A percentile compares a stretch with the other conserved stretches of the same genome.
phyloP scores from a whole-genome alignment of 164 flowering plant genomes.

The Pachysandra terminalis region DNA sequence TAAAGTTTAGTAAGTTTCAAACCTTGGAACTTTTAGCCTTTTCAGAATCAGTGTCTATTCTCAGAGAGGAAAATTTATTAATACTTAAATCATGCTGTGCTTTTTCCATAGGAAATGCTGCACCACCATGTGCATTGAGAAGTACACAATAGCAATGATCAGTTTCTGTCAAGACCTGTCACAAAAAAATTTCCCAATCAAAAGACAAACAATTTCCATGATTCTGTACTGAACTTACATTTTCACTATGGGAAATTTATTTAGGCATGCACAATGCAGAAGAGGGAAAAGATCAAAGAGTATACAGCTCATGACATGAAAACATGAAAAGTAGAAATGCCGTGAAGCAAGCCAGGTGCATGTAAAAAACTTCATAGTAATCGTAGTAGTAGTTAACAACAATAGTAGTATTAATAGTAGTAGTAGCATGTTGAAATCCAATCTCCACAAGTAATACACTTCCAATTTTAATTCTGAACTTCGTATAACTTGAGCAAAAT shows the following conservation, averaged over 20 bases:
- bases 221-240: background rate
- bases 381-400: too few relatives aligned
- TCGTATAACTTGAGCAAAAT: too few relatives aligned
- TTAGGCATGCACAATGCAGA: background rate
- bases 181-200: background rate
- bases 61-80: slow-evolving; percentile 29
- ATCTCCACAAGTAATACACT: too few relatives aligned
- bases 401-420: too few relatives aligned
- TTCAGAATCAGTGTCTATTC: slow-evolving; percentile 31
- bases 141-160: slow-evolving; percentile 97
- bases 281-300: background rate
- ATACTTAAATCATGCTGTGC: slow-evolving; percentile 29
- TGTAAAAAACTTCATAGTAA: too few relatives aligned
- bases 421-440: too few relatives aligned
- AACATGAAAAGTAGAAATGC: background rate
- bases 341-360: background rate
- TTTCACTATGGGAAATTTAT: background rate
- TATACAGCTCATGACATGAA: too few relatives aligned
- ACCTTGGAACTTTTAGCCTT: slow-evolving; percentile 64
- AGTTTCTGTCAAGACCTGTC: slow-evolving; percentile 82
- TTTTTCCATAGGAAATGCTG: slow-evolving; percentile 75
- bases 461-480: background rate
- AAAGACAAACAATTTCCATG: background rate
- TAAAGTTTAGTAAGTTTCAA: slow-evolving; percentile 2
- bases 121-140: slow-evolving; percentile 93